phyloP scores from a whole-genome alignment of 345 rosid species.

The Gossypium rotundifolium region DNA sequence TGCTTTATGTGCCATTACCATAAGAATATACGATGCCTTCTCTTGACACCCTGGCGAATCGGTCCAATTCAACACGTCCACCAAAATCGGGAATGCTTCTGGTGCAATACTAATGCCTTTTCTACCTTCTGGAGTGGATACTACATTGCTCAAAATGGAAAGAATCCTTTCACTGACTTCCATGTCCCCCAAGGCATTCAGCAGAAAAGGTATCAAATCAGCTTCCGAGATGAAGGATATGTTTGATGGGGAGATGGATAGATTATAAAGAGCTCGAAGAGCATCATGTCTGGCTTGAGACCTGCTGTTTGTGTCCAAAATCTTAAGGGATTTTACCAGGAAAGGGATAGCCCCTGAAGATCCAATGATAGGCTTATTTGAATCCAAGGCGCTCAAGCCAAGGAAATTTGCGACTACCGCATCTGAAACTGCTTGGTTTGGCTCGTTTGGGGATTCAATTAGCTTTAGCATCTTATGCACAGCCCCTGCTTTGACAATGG shows the following conservation, averaged over 20 bases:
- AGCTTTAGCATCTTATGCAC: slow-evolving; percentile 89
- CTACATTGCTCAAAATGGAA: slow-evolving; percentile 74
- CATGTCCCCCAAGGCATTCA: slow-evolving; percentile 78
- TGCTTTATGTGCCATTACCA: slow-evolving; percentile 93
- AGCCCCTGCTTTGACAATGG: slow-evolving; percentile 96
- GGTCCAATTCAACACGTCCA: slow-evolving; percentile 85
- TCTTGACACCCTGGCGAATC: slow-evolving; percentile 95
- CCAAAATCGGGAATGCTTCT: slow-evolving; percentile 66
- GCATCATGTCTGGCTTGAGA: slow-evolving; percentile 84
- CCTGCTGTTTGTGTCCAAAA: slow-evolving; percentile 32
- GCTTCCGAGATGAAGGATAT: slow-evolving; percentile 56
- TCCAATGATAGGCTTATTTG: slow-evolving; percentile 84
- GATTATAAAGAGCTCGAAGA: slow-evolving; percentile 78
- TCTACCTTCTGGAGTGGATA: slow-evolving; percentile 76
- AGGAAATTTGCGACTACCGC: slow-evolving; percentile 89
- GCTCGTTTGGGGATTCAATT: slow-evolving; percentile 49
- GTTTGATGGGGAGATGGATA: slow-evolving; percentile 62
- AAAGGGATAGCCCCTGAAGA: slow-evolving; percentile 84
- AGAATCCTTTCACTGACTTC: slow-evolving; percentile 82
- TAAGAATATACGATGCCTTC: slow-evolving; percentile 70
- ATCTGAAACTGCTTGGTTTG: slow-evolving; percentile 53
- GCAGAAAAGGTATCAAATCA: slow-evolving; percentile 45
- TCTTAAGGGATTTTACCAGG: slow-evolving; percentile 54
- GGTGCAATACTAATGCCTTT: slow-evolving; percentile 50
- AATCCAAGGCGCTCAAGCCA: slow-evolving; percentile 85